Evolutionary conservation across 129 eudicot species (phyloP).

Genomic region (Artemisia annua): DNA sequence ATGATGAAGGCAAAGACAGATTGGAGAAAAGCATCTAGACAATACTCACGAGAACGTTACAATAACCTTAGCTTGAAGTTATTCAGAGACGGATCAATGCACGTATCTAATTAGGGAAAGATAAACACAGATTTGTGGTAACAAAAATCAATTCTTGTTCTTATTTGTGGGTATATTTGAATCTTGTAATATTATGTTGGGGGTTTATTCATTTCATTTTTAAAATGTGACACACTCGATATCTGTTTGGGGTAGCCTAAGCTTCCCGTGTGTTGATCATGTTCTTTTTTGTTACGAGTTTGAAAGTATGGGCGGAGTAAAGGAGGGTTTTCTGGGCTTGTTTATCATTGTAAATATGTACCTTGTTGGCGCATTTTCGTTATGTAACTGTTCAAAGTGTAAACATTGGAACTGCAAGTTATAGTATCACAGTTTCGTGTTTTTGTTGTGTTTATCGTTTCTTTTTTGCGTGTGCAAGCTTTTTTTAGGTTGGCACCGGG

Average conservation of each 20-base stretch:
- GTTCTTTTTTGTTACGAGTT: slow-evolving; percentile 14
- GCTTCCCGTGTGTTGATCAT: slow-evolving; percentile 28
- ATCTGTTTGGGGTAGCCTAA: slow-evolving; percentile 11
- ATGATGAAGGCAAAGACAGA: slow-evolving; percentile 95
- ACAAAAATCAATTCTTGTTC: slow-evolving; percentile 15
- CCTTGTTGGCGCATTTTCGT: slow-evolving; percentile 21
- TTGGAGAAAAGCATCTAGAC: slow-evolving; percentile 96
- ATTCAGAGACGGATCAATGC: slow-evolving; percentile 70
- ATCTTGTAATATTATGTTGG: slow-evolving; percentile 16
- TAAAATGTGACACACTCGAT: not conserved
- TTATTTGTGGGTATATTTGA: slow-evolving; percentile 12
- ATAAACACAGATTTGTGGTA: slow-evolving; percentile 16
- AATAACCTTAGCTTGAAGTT: slow-evolving; percentile 72
- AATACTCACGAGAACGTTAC: slow-evolving; percentile 78
- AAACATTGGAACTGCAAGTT: not conserved
- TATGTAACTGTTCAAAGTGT: slow-evolving; percentile 3
- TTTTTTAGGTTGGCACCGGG: too few species aligned
- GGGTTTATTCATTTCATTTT: slow-evolving; percentile 36
- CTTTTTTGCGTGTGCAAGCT: not conserved
- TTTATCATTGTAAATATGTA: slow-evolving; percentile 42
- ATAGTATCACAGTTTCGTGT: not conserved
- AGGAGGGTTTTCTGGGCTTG: slow-evolving; percentile 22
- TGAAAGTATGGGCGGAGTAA: slow-evolving; percentile 10
- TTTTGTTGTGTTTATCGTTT: not conserved
- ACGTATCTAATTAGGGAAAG: slow-evolving; percentile 16